Base-by-base conservation (phyloP, 148 eudicot genomes). In the Nepenthes mirabilis region DNA sequence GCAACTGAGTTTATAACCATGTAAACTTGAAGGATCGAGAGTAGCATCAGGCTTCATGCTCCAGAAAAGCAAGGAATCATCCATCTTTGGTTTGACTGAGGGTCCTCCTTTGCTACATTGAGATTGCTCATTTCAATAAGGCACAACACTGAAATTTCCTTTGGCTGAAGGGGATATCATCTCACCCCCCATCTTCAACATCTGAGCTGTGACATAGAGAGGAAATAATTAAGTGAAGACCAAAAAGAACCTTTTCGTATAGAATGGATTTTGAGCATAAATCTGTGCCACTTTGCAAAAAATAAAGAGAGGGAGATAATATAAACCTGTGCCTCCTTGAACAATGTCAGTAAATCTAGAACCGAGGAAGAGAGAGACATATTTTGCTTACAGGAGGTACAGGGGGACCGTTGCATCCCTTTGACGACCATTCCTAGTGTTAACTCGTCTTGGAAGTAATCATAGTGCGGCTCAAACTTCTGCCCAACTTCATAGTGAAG, bases 41-140 rank as follows among this genome's bases (percentile, higher is more conserved):
- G 83, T 70, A 52, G 87, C 98, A 83, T 91, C 98, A 64, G 96
- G 94, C 40, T 74, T 91, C 91, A 86, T 72, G 83, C 98, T 88
- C 98, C 98, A 91, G 77, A 91, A 91, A 63, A 91, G 86, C 73
- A 91, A 72, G 33, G 98, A 95, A 71, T 91, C 97, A 33, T 95
- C 95, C 82, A 66, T 85, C 69, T 85, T 88, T 55, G 97, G 95
- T 75, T 74, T 85, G 56, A 82, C 85, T n/a, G 97, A 81, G 65
- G 83, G 78, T 57, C 97, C 97, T 67, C 67, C 81, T 73, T 91
- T 83, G 40, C 84, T 95, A 71, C 97, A 91, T 80, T 83, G 72
- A 68, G 98, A 91, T 57, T 85, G 69, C 79, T 91, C 87, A 62
- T 91, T 79, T 94, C 94, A 91, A 70, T 79, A 83, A 56, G 97